Percentiles rank a stretch among this genome's conserved stretches.
Conservation (phyloP, 2,329 filamentous ascomycete genomes). For the Aspergillus versicolor region DNA sequence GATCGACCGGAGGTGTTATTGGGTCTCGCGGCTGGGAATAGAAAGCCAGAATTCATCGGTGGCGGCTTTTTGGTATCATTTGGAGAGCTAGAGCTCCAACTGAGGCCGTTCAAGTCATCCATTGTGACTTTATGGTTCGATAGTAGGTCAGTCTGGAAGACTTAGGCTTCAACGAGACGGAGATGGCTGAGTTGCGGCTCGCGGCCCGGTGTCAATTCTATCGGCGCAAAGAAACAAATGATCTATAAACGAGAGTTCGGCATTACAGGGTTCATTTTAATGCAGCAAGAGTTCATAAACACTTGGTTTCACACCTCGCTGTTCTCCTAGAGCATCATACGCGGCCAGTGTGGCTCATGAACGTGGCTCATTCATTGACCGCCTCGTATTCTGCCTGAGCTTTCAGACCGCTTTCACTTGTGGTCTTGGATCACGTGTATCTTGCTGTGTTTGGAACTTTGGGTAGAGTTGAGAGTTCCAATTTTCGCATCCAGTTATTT, state of each 20-base stretch:
- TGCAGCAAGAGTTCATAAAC: neutral
- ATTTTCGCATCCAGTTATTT: too few relatives aligned
- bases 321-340: slow-evolving; percentile 5
- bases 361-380: neutral
- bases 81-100: slow-evolving; percentile 40
- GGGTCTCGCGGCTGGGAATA: slow-evolving; percentile 37
- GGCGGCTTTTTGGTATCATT: slow-evolving; percentile 36
- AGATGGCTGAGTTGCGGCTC: slow-evolving; percentile 11
- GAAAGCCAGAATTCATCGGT: slow-evolving; percentile 35
- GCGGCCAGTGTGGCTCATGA: slow-evolving; percentile 1
- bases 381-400: neutral
- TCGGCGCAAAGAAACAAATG: neutral
- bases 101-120: slow-evolving; percentile 50
- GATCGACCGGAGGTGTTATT: slow-evolving; percentile 44
- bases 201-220: slow-evolving; percentile 16
- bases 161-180: slow-evolving; percentile 1
- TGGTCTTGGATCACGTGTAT: neutral
- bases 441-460: neutral
- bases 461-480: neutral
- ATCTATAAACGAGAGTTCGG: neutral
- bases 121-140: slow-evolving; percentile 29
- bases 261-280: neutral
- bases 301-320: neutral
- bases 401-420: neutral
- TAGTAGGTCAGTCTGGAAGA: slow-evolving; percentile 20